Percentiles rank a stretch among this genome's conserved stretches.
Conservation (phyloP, 495 filamentous ascomycete species). For the Cryomyces minteri region DNA sequence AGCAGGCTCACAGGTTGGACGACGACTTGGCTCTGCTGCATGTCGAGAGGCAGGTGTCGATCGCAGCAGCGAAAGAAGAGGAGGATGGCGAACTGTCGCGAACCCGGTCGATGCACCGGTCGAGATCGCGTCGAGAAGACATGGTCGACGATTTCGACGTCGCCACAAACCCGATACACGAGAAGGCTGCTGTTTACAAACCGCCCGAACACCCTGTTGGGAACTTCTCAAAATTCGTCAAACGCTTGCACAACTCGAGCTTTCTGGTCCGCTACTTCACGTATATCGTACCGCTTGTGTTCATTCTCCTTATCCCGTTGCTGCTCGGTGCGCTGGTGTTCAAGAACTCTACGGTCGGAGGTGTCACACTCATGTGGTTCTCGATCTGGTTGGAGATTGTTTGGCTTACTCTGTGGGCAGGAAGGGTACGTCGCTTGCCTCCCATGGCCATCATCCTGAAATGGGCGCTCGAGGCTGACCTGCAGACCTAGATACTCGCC, state of each 20-base stretch:
- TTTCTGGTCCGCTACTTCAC: slow-evolving; percentile 69
- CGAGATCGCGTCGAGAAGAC: slow-evolving; percentile 31
- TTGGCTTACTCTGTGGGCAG: slow-evolving; percentile 83
- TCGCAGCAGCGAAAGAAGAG: slow-evolving; percentile 30
- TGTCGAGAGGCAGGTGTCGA: slow-evolving; percentile 56
- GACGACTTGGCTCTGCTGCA: slow-evolving; percentile 76
- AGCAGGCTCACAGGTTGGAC: slow-evolving; percentile 52
- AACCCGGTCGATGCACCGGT: slow-evolving; percentile 27
- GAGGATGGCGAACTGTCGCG: slow-evolving; percentile 11
- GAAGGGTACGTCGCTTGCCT: slow-evolving; percentile 29
- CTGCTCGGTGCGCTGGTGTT: slow-evolving; percentile 56
- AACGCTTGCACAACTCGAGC: slow-evolving; percentile 53
- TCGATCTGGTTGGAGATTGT: slow-evolving; percentile 87
- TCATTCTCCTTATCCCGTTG: slow-evolving; percentile 63
- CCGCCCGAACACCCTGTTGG: slow-evolving; percentile 49
- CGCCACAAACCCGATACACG: slow-evolving; percentile 54
- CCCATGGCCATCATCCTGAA: background rate
- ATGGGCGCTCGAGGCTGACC: background rate
- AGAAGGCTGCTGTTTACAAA: slow-evolving; percentile 47
- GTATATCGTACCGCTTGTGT: slow-evolving; percentile 61
- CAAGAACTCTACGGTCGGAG: slow-evolving; percentile 49
- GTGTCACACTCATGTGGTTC: slow-evolving; percentile 72
- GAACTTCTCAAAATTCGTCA: slow-evolving; percentile 39
- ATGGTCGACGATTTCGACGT: slow-evolving; percentile 73
- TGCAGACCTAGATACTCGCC: slow-evolving; percentile 39